phyloP scores from a whole-genome alignment of 2,329 filamentous ascomycete genomes.

The Sarocladiaceae sp. region DNA sequence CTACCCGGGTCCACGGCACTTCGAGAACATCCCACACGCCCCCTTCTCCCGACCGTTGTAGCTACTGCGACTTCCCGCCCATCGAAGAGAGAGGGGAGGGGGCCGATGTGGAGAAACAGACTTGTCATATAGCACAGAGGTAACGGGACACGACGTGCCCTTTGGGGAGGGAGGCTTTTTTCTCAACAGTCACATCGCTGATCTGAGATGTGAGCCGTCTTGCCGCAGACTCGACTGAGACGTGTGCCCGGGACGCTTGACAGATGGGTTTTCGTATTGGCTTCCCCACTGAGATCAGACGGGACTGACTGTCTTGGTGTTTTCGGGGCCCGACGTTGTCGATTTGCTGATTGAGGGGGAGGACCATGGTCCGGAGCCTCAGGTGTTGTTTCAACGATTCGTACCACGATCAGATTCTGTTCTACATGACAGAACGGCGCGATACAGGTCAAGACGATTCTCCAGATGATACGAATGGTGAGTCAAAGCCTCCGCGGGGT shows the following conservation, averaged over 20 bases:
- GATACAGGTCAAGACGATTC: no score
- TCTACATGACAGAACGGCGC: no score
- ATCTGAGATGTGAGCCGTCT: slow-evolving; percentile 7
- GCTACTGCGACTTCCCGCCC: neutral
- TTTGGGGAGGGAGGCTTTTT: neutral
- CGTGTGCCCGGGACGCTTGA: neutral
- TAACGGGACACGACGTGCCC: slow-evolving; percentile 5
- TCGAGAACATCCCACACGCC: slow-evolving; percentile 3
- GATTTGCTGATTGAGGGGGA: no score
- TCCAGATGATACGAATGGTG: no score
- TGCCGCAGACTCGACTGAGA: neutral
- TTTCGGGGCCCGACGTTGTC: no score
- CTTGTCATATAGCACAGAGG: slow-evolving; percentile 6
- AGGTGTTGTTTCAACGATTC: no score
- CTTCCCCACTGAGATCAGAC: no score
- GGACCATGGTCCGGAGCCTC: no score
- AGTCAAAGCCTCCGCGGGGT: no score
- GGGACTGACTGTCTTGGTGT: no score
- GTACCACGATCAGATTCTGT: no score
- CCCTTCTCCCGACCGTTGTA: neutral
- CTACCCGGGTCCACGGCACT: slow-evolving; percentile 1
- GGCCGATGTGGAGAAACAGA: neutral
- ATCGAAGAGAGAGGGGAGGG: neutral
- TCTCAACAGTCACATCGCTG: neutral
- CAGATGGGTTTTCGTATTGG: no score